These are phyloP conservation scores for Simplicillium aogashimaense DNA, from an alignment of 2,329 filamentous ascomycete genomes.

Conservation along the genomic window DNA sequence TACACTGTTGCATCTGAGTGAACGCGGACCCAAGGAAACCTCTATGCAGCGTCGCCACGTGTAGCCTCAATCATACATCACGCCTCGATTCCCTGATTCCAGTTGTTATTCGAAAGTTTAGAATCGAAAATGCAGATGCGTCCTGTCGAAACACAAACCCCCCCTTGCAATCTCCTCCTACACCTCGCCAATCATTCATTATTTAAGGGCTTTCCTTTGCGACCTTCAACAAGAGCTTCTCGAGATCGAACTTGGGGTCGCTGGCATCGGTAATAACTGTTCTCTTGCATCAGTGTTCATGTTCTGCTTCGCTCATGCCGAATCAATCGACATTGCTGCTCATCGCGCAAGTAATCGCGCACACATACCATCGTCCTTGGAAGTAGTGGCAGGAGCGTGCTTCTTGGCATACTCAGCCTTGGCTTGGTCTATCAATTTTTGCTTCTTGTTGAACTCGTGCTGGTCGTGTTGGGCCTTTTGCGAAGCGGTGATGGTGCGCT, in stretches of 20 bases:
- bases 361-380: conserved; percentile 19
- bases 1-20: conserved; percentile 41
- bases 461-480: conserved; percentile 63
- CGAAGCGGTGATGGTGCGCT: conserved; percentile 65
- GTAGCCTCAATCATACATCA: conserved; percentile 28
- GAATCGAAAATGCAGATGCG: conserved; percentile 3
- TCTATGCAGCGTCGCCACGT: conserved; percentile 37
- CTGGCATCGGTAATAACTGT: conserved; percentile 50
- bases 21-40: conserved; percentile 34
- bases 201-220: conserved; percentile 39
- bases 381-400: conserved; percentile 44
- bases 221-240: conserved; percentile 66
- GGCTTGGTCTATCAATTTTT: conserved; percentile 83
- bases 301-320: too few relatives aligned
- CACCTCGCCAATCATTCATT: neutral
- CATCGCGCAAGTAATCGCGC: conserved; percentile 7
- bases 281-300: conserved; percentile 8
- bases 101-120: conserved; percentile 4
- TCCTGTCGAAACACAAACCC: conserved; percentile 11
- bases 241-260: conserved; percentile 87
- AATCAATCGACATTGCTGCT: too few relatives aligned
- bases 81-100: conserved; percentile 15
- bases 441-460: conserved; percentile 83
- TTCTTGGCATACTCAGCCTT: conserved; percentile 80
- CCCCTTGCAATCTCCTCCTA: conserved; percentile 6